phyloP scores from a whole-genome alignment of 768 basidiomycete genomes.

The Rossbeevera mucosa region DNA sequence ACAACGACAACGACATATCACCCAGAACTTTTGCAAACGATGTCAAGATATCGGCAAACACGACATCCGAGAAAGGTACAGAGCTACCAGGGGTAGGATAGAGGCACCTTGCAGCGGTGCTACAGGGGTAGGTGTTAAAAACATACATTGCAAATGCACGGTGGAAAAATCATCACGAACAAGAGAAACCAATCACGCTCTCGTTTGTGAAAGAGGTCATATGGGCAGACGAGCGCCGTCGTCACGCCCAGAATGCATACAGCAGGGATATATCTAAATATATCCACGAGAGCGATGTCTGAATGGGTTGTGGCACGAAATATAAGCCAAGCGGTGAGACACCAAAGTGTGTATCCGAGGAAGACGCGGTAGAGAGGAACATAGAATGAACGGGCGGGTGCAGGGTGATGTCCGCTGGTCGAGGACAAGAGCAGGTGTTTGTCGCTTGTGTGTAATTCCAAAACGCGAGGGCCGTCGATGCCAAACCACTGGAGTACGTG shows the following conservation, averaged over 20 bases:
- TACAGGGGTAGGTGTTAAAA: conserved; percentile 28
- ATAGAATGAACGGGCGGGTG: conserved; percentile 40
- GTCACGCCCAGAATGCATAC: conserved; percentile 57
- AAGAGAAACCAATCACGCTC: conserved; percentile 75
- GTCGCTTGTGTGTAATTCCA: conserved; percentile 49
- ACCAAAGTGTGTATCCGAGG: conserved; percentile 54
- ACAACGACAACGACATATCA: conserved; percentile 84
- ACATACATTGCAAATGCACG: background rate
- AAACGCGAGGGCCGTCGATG: conserved; percentile 64
- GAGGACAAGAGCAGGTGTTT: conserved; percentile 17
- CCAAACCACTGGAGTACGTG: conserved; percentile 74
- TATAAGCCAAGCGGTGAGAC: conserved; percentile 60
- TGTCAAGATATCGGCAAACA: conserved; percentile 93
- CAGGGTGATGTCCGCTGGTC: conserved; percentile 21
- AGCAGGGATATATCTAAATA: conserved; percentile 71
- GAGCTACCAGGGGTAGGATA: conserved; percentile 56
- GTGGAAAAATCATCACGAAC: conserved; percentile 44
- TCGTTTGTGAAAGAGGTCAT: conserved; percentile 56
- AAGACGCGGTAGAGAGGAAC: conserved; percentile 65
- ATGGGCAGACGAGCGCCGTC: conserved; percentile 61
- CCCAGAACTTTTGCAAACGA: conserved; percentile 97
- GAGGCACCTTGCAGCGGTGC: conserved; percentile 71
- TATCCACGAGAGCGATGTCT: conserved; percentile 58
- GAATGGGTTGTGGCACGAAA: conserved; percentile 61
- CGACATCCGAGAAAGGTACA: conserved; percentile 85